Conservation (phyloP, 2,329 filamentous ascomycete genomes). For the Cordyceps farinosa region DNA sequence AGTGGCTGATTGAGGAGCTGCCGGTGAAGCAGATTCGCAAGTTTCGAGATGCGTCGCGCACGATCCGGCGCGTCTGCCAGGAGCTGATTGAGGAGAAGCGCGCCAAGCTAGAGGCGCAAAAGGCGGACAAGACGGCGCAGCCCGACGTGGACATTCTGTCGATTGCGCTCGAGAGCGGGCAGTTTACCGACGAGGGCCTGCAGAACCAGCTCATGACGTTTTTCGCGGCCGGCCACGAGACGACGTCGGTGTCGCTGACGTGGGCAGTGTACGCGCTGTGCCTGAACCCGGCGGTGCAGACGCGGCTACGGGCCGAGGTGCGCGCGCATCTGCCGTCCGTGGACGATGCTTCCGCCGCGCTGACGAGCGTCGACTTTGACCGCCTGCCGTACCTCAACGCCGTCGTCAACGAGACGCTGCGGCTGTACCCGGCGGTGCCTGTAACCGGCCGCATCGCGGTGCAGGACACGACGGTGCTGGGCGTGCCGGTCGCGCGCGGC, state of each 20-base stretch:
- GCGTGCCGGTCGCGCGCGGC: constrained; percentile 63
- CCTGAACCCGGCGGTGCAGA: constrained; percentile 61
- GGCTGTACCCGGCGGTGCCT: constrained; percentile 68
- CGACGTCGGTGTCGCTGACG: constrained; percentile 70
- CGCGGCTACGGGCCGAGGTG: constrained; percentile 64
- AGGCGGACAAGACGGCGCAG: constrained; percentile 33
- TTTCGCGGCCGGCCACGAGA: constrained; percentile 78
- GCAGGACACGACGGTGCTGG: constrained; percentile 61
- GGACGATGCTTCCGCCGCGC: constrained; percentile 28
- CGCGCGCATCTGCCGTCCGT: constrained; percentile 54
- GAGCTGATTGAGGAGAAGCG: constrained; percentile 71
- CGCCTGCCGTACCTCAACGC: constrained; percentile 70
- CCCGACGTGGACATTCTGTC: constrained; percentile 71
- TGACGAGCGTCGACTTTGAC: constrained; percentile 52
- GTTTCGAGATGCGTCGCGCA: constrained; percentile 50
- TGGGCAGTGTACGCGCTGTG: constrained; percentile 72
- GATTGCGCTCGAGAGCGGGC: constrained; percentile 71
- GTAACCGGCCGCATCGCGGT: constrained; percentile 64
- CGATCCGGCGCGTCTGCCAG: constrained; percentile 63
- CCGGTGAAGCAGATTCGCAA: constrained; percentile 70
- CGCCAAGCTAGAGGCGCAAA: constrained; percentile 39
- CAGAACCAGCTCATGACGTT: constrained; percentile 90
- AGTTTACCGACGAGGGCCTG: constrained; percentile 74
- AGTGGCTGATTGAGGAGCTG: constrained; percentile 57
- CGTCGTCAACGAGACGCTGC: constrained; percentile 67